A percentile compares a stretch with the other conserved stretches of the same genome.
Evolutionary conservation across 2,329 filamentous ascomycete species (phyloP).

Genomic region (Mycosphaerella sp.): DNA sequence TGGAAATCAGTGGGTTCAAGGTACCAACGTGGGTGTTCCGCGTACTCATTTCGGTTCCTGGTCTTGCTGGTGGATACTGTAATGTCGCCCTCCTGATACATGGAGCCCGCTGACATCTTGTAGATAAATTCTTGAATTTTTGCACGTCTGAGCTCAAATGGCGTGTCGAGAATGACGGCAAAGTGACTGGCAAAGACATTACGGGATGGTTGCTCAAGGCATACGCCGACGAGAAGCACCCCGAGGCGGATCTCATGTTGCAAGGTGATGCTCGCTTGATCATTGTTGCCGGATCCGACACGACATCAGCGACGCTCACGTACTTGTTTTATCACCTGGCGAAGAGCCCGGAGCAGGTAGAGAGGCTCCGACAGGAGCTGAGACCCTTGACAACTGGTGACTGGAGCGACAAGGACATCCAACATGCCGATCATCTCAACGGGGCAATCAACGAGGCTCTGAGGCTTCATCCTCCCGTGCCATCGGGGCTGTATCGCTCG

Average conservation of each 20-base stretch:
- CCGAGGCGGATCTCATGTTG: slow-evolving; percentile 24
- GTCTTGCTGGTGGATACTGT: slow-evolving; percentile 29
- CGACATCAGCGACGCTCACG: slow-evolving; percentile 37
- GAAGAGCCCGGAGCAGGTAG: slow-evolving; percentile 26
- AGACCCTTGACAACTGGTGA: slow-evolving; percentile 18
- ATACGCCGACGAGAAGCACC: slow-evolving; percentile 23
- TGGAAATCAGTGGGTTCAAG: slow-evolving; percentile 24
- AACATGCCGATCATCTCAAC: slow-evolving; percentile 32
- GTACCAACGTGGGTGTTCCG: slow-evolving; percentile 33
- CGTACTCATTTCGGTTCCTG: slow-evolving; percentile 32
- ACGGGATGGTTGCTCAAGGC: slow-evolving; percentile 30
- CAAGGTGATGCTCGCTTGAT: slow-evolving; percentile 27
- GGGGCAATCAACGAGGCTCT: slow-evolving; percentile 40
- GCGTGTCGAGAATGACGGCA: slow-evolving; percentile 27
- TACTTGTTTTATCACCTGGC: slow-evolving; percentile 39
- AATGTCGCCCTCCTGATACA: neutral
- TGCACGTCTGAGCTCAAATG: slow-evolving; percentile 32
- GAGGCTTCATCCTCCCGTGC: slow-evolving; percentile 37
- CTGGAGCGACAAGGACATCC: slow-evolving; percentile 24
- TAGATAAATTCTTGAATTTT: slow-evolving; percentile 33
- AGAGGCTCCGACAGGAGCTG: slow-evolving; percentile 34
- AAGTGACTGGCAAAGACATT: slow-evolving; percentile 21
- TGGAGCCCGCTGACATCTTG: neutral
- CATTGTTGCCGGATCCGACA: slow-evolving; percentile 39
- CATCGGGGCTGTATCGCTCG: slow-evolving; percentile 31